Base-by-base conservation (phyloP, 129 eudicot species). In the Flaveria trinervia region DNA sequence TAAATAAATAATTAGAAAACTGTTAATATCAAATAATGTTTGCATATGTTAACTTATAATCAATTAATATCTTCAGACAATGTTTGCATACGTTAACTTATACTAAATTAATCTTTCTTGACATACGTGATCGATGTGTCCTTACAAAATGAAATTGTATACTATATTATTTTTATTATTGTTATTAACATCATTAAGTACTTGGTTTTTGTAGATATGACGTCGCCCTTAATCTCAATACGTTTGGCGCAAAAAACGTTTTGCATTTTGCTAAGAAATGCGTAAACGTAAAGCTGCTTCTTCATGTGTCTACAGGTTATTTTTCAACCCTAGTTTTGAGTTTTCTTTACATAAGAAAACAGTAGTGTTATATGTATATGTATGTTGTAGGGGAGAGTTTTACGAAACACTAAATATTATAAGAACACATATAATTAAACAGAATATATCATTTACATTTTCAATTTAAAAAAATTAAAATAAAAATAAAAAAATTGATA, bases 251-350 rank as follows among this genome's bases (percentile, higher is more conserved):
- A 2, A 80, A 46, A 85, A 54, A 88, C 46, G 92, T 88, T 2
- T 56, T 88, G 66, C 70, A 86, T 78, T 92, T 92, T 65, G 88
- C 94, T 16, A 83, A 88, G 82, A 88, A 87, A 74, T 92, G 96
- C 64, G 57, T 13, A 17, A 88, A 86, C 26, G 43, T 92, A 28
- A 92, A 92, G 85, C 70, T 86, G 67, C 88, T 89, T 52, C 83
- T 92, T 44, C 98, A 92, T 30, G 94, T 92, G 33, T 92, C 98
- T 14, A 92, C 98, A 5, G 98, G 98, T 92, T 25, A 70, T 77
- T 57, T 52, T 26, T 17, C 7, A 28, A 14, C 43, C 75, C 45
- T 26, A 26, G 28, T 14, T 70, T 70, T 25, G 41, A 60, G 66
- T 13, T 61, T 59, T 26, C 1, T 9, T 26, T 2, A 28, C 65